Conservation (phyloP, 345 rosid species). For the Salix viminalis region DNA sequence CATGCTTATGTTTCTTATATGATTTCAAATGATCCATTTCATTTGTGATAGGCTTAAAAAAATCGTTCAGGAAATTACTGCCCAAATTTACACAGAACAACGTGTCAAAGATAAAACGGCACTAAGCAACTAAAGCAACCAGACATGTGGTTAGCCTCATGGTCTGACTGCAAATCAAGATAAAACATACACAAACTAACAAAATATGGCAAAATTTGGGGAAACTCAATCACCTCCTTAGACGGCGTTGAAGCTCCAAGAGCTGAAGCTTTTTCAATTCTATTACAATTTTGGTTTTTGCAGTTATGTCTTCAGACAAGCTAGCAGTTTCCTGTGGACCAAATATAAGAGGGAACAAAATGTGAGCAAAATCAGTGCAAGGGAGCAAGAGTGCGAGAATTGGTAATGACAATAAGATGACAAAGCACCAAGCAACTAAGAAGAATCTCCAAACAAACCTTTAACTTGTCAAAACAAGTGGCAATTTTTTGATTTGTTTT, state of each 20-base stretch:
- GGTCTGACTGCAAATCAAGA: neutral
- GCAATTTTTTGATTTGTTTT: constrained; percentile 58
- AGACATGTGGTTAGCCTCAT: neutral
- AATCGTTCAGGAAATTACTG: constrained; percentile 77
- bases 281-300: constrained; percentile 85
- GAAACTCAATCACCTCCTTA: constrained; percentile 55
- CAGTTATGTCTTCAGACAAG: constrained; percentile 76
- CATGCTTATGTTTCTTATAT: constrained; percentile 81
- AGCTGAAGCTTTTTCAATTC: constrained; percentile 89
- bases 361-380: neutral
- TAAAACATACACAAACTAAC: neutral
- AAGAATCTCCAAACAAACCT: constrained; percentile 41
- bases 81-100: constrained; percentile 16
- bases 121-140: neutral
- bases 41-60: constrained; percentile 65
- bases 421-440: neutral
- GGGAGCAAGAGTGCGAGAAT: neutral
- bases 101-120: constrained; percentile 12
- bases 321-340: constrained; percentile 60
- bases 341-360: constrained; percentile 4
- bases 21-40: constrained; percentile 71
- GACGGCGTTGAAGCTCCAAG: constrained; percentile 69
- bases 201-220: neutral
- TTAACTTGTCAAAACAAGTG: constrained; percentile 55
- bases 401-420: neutral